Conservation (phyloP, 768 basidiomycete species). For the Boletus reticulatus region DNA sequence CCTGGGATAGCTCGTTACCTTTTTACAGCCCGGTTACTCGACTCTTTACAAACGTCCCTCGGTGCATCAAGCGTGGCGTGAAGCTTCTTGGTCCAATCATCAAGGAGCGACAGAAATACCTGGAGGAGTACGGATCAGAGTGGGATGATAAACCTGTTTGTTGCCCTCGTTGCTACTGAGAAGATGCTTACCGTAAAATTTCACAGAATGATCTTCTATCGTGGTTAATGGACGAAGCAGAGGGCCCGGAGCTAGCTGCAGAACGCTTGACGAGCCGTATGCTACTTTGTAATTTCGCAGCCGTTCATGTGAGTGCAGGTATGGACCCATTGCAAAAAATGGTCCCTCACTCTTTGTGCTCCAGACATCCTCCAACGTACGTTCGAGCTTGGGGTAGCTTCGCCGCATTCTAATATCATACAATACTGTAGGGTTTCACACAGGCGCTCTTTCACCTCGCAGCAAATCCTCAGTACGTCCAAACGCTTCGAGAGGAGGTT, state of each 20-base stretch:
- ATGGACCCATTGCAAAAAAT: not conserved
- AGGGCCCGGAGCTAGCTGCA: slow-evolving; percentile 14
- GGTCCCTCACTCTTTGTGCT: not conserved
- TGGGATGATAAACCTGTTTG: slow-evolving; percentile 35
- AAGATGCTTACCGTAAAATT: not conserved
- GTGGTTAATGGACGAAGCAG: slow-evolving; percentile 31
- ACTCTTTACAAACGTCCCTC: not conserved
- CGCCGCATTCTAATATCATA: not conserved
- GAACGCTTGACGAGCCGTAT: slow-evolving; percentile 24
- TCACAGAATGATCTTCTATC: slow-evolving; percentile 33
- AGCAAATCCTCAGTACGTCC: slow-evolving; percentile 32
- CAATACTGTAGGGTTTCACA: slow-evolving; percentile 26
- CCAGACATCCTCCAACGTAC: slow-evolving; percentile 20
- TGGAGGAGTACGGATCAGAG: slow-evolving; percentile 23
- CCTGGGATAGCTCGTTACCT: not conserved
- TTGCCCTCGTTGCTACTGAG: not conserved
- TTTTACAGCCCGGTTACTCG: not conserved
- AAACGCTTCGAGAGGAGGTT: slow-evolving; percentile 39
- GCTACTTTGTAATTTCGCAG: slow-evolving; percentile 14
- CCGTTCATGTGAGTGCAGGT: slow-evolving; percentile 19
- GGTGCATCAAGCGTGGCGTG: slow-evolving; percentile 3
- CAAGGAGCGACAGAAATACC: slow-evolving; percentile 24
- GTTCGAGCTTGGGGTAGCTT: not conserved
- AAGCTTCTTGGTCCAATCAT: slow-evolving; percentile 29
- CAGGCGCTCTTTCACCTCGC: slow-evolving; percentile 38